Conservation (phyloP, 1,139 yeast species). For the Dujonia santamariae region DNA sequence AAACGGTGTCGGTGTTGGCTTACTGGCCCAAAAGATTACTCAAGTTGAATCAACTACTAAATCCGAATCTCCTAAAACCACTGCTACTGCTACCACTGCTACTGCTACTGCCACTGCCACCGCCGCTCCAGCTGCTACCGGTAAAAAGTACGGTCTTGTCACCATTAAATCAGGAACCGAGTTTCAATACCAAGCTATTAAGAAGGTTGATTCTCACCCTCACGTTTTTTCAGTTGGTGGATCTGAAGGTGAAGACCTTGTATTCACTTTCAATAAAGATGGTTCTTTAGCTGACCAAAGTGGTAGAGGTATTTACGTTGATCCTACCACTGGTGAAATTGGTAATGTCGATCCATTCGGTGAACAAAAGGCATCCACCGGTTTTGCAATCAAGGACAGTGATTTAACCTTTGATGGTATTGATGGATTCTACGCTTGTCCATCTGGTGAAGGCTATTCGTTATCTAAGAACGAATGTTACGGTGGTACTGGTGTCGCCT, state of each 20-base stretch:
- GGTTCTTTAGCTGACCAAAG: constrained; percentile 27
- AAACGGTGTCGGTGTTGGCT: no score
- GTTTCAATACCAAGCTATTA: constrained; percentile 21
- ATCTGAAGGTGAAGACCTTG: constrained; percentile 21
- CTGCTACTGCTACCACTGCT: constrained; percentile 1
- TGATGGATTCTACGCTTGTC: constrained; percentile 24
- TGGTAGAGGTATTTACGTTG: constrained; percentile 23
- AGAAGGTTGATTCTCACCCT: constrained; percentile 25
- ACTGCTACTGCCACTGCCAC: constrained; percentile 1
- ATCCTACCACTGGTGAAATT: constrained; percentile 25
- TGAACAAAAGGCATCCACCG: constrained; percentile 20
- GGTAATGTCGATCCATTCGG: constrained; percentile 30
- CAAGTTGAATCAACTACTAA: constrained; percentile 2
- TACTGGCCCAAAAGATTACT: no score
- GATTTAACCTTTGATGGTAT: constrained; percentile 21
- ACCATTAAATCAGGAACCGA: constrained; percentile 20
- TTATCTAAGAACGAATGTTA: constrained; percentile 24
- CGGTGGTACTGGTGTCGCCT: constrained; percentile 25
- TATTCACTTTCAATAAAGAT: constrained; percentile 21
- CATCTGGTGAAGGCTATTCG: constrained; percentile 24
- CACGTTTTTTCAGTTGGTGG: constrained; percentile 34
- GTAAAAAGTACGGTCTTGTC: constrained; percentile 14
- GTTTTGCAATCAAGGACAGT: constrained; percentile 22
- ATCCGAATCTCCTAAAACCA: neutral
- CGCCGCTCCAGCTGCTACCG: constrained; percentile 5